Base-by-base conservation (phyloP, 2,329 filamentous ascomycete genomes). In the Phialocephala sp. region DNA sequence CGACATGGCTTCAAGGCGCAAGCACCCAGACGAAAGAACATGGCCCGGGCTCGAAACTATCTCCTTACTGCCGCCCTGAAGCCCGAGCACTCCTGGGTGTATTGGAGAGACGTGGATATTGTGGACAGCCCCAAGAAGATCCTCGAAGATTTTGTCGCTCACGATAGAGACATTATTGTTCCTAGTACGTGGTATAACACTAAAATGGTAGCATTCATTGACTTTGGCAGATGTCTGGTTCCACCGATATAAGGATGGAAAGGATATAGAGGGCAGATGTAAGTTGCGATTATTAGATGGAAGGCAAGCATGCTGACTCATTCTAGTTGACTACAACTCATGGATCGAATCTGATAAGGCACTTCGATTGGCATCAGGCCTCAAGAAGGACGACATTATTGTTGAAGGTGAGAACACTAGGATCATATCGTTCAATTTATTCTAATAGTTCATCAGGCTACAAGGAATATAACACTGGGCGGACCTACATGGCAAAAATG, bases 31-130 rank as follows among this genome's bases (percentile, higher is more conserved):
- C 89, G 95, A 71, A 98, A 94, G 81, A 88, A 90, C 41, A 94
- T 99, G 87, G 95, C 91, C 55, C 89, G 86, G 72, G 95, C 95
- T 35, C 88, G 95, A 72, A 99, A 99, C 78, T 99, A 97, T 78
- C 84, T 99, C 22, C 86, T 99, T 1, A 87, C 89, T 37, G 84
- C 92, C 0, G 90, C 95, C 2, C 77, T 99, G 74, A 97, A 96
- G 81, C 89, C 93, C 0, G 93, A 98, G 68, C 95, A 99, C 77
- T 94, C 93, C 9, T 99, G 95, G 95, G 94, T 98, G 9, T 98
- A 97, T 79, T 99, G 95, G 95, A 88, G 95, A 66, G 95, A 99
- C 77, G 94, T 97, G 59, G 95, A 99, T 78, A 97, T 99, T 73
- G 89, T 92, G 56, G 94, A 99, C 76, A 97, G 91, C 77, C 93